Conservation (phyloP, 1,139 yeast species). For the Debaryomyces sp. region DNA sequence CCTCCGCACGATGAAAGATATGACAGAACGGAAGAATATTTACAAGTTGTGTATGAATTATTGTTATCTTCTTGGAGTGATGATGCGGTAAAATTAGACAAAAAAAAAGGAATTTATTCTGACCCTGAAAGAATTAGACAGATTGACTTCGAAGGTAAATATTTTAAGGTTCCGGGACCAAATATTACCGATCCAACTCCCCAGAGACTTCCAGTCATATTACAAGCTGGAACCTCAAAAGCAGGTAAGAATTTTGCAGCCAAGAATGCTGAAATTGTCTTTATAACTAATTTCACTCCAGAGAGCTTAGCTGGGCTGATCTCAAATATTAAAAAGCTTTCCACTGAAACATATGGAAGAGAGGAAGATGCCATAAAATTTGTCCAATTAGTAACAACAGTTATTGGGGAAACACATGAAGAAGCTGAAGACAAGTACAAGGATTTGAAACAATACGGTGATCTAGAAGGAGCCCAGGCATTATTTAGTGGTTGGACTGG, state of each 20-base stretch:
- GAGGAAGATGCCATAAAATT: conserved; percentile 39
- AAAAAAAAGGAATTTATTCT: conserved; percentile 32
- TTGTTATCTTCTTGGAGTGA: conserved; percentile 49
- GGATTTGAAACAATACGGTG: conserved; percentile 35
- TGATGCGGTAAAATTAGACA: conserved; percentile 41
- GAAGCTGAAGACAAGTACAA: conserved; percentile 34
- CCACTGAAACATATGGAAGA: conserved; percentile 33
- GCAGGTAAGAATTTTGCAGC: conserved; percentile 49
- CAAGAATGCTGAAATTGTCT: conserved; percentile 47
- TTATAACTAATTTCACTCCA: conserved; percentile 35
- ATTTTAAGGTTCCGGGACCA: conserved; percentile 49
- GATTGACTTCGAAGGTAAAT: conserved; percentile 37
- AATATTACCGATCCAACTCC: conserved; percentile 45
- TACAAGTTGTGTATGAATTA: conserved; percentile 42
- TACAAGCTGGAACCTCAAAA: conserved; percentile 52
- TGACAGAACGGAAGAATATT: conserved; percentile 43
- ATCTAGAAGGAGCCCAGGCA: conserved; percentile 42
- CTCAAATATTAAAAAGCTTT: conserved; percentile 29
- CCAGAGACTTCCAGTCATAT: conserved; percentile 46
- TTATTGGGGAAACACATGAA: conserved; percentile 39
- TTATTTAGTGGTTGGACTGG: conserved; percentile 43
- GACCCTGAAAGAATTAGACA: conserved; percentile 20
- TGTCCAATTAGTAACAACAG: conserved; percentile 33
- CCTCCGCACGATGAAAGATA: conserved; percentile 47
- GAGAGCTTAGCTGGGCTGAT: conserved; percentile 31